Base-by-base conservation (phyloP, 2,329 filamentous ascomycete genomes). In the Aspergillus puulaauensis region DNA sequence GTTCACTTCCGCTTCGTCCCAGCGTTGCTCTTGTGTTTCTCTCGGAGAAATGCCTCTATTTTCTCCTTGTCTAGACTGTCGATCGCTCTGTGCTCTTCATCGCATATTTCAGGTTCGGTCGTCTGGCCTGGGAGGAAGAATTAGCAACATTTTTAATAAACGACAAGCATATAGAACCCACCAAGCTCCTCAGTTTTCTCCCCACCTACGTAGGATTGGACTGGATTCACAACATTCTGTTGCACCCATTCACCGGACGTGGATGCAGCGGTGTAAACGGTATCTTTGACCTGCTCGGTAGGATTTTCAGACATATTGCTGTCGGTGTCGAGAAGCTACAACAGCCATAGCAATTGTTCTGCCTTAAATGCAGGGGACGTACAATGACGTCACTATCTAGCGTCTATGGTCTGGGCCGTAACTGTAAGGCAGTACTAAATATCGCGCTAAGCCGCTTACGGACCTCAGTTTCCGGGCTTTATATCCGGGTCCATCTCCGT, bases 41-140 rank as follows among this genome's bases (percentile, higher is more conserved):
- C 66, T 52, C 66, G 65, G 2, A 75, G 57, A 24, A 71, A 75
- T 24, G 73, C 72, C 19, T 64, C 67, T 7, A 74, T 60, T 43
- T 63, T 63, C n/a, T 72, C 71, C 31, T 61, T 59, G 9, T 69
- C 65, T 64, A 73, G 60, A 2, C 62, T 54, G 43, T 73, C 67
- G 19, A 73, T 70, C 8, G 48, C 27, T 11, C 66, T 56, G 21
- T 57, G 54, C 15, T 72, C 69, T 6, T 68, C 57, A 4, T 56
- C 27, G 33, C 44, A 6, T 49, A 44, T 56, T 33, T 17, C 27
- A 4, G 5, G n/a, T 44, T 46, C 24, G 14, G 52, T 33, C n/a
- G 52, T 33, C n/a, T 37, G 21, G 14, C 11, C 21, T 11, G 9
- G 27, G 9, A n/a, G 21, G 7, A 15, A 4, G n/a, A 4, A n/a